These are phyloP conservation scores for Aureobasidium sp. DNA, from an alignment of 2,329 filamentous ascomycete genomes.

Conservation along the genomic window DNA sequence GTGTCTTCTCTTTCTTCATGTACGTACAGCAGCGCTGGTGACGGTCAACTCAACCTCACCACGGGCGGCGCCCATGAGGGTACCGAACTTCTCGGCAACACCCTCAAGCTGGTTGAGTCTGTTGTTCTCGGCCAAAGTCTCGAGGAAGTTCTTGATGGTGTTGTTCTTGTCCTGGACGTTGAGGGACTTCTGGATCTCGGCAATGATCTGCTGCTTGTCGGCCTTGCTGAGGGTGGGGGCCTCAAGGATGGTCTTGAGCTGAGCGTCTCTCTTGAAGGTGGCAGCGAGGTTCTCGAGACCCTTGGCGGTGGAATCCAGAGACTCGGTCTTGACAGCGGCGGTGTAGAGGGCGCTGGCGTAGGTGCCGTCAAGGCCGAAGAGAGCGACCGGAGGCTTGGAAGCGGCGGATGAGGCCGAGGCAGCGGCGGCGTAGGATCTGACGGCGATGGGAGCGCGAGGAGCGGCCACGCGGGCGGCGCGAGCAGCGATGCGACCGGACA, in stretches of 20 bases:
- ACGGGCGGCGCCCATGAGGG: conserved; percentile 77
- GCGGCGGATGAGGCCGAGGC: conserved; percentile 48
- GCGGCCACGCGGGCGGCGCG: conserved; percentile 47
- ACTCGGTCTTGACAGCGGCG: conserved; percentile 77
- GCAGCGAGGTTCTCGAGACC: conserved; percentile 62
- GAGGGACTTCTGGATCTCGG: conserved; percentile 78
- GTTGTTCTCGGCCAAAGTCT: conserved; percentile 92
- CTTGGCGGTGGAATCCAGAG: conserved; percentile 77
- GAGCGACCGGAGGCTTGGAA: conserved; percentile 76
- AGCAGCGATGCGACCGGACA: conserved; percentile 48
- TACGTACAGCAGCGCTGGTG: conserved; percentile 75
- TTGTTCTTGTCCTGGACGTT: conserved; percentile 60
- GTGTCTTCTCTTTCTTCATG: not conserved
- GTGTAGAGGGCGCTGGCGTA: conserved; percentile 99
- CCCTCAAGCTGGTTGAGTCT: conserved; percentile 72
- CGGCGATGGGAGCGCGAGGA: conserved; percentile 48
- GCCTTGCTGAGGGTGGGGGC: conserved; percentile 67
- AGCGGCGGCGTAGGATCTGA: conserved; percentile 65
- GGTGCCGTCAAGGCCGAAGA: conserved; percentile 95
- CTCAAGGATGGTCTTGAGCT: conserved; percentile 65
- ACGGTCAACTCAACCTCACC: conserved; percentile 92
- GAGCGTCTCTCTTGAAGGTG: conserved; percentile 72
- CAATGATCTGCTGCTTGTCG: conserved; percentile 81
- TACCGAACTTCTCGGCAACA: conserved; percentile 77
- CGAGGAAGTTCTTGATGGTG: conserved; percentile 89